A percentile compares a stretch with the other conserved stretches of the same genome.
These are phyloP conservation scores for Leishmania lainsoni DNA, from an alignment of 208 protist genomes.

Conservation along the genomic window DNA sequence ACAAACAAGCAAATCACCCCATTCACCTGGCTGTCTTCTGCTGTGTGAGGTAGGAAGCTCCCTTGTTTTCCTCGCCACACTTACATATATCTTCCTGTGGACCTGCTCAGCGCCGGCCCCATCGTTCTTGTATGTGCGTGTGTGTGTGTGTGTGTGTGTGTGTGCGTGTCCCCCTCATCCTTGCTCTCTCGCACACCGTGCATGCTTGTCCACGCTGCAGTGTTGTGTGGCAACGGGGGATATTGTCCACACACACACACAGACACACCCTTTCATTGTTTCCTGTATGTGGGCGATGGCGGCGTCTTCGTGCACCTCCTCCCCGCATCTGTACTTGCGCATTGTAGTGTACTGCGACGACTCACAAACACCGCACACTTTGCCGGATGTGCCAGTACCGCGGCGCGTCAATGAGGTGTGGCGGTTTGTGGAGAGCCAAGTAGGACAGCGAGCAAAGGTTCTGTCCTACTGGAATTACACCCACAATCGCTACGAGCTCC, in stretches of 20 bases:
- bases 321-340: constrained; percentile 22
- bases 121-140: neutral
- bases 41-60: neutral
- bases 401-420: constrained; percentile 25
- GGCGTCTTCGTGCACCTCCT: neutral
- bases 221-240: neutral
- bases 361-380: constrained; percentile 9
- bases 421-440: constrained; percentile 25
- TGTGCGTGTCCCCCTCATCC: neutral
- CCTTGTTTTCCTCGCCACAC: neutral
- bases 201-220: neutral
- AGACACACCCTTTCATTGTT: neutral
- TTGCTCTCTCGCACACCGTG: neutral
- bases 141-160: neutral
- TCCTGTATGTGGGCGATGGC: neutral
- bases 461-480: constrained; percentile 67
- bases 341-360: constrained; percentile 49
- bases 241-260: neutral
- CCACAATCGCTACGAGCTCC: constrained; percentile 43
- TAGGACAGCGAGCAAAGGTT: constrained; percentile 32
- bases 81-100: neutral
- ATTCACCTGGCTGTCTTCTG: neutral
- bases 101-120: neutral
- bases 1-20: neutral
- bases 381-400: constrained; percentile 27